Evolutionary conservation across 257 asterid genomes (phyloP).

Genomic region (Solanum neorickii): DNA sequence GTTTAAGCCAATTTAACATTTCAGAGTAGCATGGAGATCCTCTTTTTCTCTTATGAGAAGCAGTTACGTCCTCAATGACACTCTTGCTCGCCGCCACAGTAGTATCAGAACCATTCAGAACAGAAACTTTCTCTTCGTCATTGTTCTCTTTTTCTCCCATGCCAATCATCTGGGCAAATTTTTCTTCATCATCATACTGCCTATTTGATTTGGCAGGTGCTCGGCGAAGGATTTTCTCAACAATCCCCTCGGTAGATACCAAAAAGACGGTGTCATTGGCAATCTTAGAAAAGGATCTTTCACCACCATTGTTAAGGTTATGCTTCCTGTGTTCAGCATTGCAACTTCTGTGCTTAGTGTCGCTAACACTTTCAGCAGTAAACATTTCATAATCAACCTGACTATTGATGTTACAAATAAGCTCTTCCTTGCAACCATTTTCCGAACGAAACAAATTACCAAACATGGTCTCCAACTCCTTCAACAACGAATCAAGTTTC

Average conservation of each 20-base stretch:
- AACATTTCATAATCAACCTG: neutral
- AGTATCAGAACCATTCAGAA: neutral
- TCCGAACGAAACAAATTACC: neutral
- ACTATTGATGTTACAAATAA: neutral
- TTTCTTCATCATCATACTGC: conserved; percentile 3
- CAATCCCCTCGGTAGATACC: conserved; percentile 10
- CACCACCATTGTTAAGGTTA: neutral
- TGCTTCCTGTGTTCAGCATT: neutral
- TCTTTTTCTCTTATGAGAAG: conserved; percentile 52
- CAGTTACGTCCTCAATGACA: conserved; percentile 4
- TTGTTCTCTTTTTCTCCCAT: neutral
- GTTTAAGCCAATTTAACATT: conserved; percentile 50
- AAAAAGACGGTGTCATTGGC: conserved; percentile 1
- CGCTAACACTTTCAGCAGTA: conserved; percentile 1
- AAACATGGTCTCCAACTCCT: conserved; percentile 22
- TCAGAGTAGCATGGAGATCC: conserved; percentile 19
- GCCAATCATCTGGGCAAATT: neutral
- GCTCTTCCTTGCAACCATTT: neutral
- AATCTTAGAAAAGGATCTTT: neutral
- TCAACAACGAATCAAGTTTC: conserved; percentile 34
- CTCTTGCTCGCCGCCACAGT: neutral
- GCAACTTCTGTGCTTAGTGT: neutral
- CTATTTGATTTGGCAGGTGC: conserved; percentile 9
- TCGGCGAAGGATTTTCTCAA: conserved; percentile 4
- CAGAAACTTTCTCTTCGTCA: neutral